Base-by-base conservation (phyloP, 345 rosid genomes). In the Citrus hindsii region DNA sequence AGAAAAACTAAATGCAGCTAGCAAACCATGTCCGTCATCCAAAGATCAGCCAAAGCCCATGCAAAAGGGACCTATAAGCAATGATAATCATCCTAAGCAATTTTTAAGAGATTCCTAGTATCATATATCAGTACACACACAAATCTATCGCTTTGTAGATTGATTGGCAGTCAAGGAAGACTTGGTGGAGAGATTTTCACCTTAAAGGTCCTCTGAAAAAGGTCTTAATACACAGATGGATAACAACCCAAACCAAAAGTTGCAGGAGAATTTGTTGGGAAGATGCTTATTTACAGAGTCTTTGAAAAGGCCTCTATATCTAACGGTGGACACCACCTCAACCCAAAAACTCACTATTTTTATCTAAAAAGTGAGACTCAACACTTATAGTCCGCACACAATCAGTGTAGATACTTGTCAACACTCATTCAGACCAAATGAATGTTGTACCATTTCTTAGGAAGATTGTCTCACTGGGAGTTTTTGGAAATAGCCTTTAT, bases 121-220 rank as follows among this genome's bases (percentile, higher is more conserved):
- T 12, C 77, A 4, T 60, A 5, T 6, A 28, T 4, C 16, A 5
- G 21, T 27, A 18, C 0, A 60, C 53, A 60, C 25, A 61, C 4
- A 10, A 25, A 56, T 74, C 22, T 18, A 9, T 59, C 32, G 27
- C n/a, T 16, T 2, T 27, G n/a, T 24, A 1, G 55, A 40, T 60
- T 28, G 35, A 3, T 27, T 19, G 24, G 6, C 21, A 53, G 18
- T 19, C 62, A 51, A 30, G 61, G 61, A 60, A 37, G 30, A 40
- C 40, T 38, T 60, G 68, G 67, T 27, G 24, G 68, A 74, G 58
- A 74, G 38, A 38, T 61, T 73, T 61, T 58, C 67, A 42, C 25
- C 24, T 9, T 2, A 14, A 18, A 56, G 4, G 0, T 37, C 24
- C 55, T 35, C 35, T 7, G 1, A 25, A 60, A 27, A 18, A 14